Evolutionary conservation across 495 filamentous ascomycete genomes (phyloP).

Genomic region (Trichoderma gamsii): DNA sequence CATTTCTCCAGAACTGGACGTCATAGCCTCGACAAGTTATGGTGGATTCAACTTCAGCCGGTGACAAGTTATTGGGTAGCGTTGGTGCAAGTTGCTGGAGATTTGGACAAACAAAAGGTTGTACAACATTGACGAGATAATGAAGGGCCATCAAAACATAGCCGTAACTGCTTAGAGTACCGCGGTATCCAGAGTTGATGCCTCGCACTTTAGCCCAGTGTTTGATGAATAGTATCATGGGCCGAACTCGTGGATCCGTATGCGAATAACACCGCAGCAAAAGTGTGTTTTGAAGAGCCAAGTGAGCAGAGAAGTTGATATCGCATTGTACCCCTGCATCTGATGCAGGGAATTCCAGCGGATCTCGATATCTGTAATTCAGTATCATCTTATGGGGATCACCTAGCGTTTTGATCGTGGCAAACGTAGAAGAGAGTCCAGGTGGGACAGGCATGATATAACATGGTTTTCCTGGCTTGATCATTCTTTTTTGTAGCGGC

Average conservation of each 20-base stretch:
- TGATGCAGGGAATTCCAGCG: conserved; percentile 63
- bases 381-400: conserved; percentile 37
- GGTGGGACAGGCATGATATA: conserved; percentile 26
- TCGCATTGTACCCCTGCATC: conserved; percentile 72
- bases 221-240: conserved; percentile 78
- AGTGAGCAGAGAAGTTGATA: conserved; percentile 75
- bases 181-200: conserved; percentile 76
- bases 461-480: conserved; percentile 16
- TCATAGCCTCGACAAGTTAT: conserved; percentile 49
- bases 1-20: conserved; percentile 64
- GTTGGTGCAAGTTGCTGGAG: conserved; percentile 55
- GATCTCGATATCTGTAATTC: conserved; percentile 46
- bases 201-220: conserved; percentile 72
- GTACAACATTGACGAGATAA: conserved; percentile 71
- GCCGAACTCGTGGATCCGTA: conserved; percentile 63
- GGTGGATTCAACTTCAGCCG: conserved; percentile 35
- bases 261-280: conserved; percentile 71
- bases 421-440: conserved; percentile 22
- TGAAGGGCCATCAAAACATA: conserved; percentile 93
- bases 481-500: conserved; percentile 16
- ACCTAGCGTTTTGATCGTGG: conserved; percentile 31
- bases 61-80: conserved; percentile 32
- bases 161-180: conserved; percentile 77
- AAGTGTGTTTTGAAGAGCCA: conserved; percentile 72
- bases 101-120: conserved; percentile 74